These are phyloP conservation scores for Verticillium klebahnii DNA, from an alignment of 2,329 filamentous ascomycete species.

Conservation along the genomic window DNA sequence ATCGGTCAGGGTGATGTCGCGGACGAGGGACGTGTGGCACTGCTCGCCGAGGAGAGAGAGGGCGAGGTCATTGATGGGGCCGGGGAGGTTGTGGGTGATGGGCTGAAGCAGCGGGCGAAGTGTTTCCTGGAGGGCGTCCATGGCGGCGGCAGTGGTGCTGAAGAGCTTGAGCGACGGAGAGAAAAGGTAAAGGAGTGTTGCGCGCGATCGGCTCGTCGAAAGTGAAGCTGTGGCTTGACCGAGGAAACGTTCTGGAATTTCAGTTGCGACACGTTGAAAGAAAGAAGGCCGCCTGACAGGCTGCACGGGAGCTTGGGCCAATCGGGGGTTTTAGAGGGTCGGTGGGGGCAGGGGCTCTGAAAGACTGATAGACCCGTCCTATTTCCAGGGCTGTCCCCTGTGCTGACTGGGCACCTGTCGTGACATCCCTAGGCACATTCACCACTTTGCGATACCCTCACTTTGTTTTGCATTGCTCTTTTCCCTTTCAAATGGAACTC, in stretches of 20 bases:
- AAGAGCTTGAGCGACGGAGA: not conserved
- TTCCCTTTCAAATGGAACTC: no score
- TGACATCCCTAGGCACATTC: not conserved
- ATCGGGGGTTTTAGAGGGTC: not conserved
- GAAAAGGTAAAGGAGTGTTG: not conserved
- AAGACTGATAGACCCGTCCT: not conserved
- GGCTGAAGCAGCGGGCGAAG: slow-evolving; percentile 60
- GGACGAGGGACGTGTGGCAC: slow-evolving; percentile 83
- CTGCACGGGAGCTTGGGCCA: not conserved
- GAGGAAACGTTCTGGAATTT: not conserved
- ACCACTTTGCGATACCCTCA: no score
- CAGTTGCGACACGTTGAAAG: slow-evolving; percentile 1
- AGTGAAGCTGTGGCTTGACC: not conserved
- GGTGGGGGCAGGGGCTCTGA: not conserved
- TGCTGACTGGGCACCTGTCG: not conserved
- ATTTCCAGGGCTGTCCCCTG: not conserved
- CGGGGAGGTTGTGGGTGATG: slow-evolving; percentile 68
- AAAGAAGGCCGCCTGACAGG: not conserved
- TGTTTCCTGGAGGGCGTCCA: slow-evolving; percentile 64
- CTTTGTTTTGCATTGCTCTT: no score
- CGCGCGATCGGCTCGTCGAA: not conserved
- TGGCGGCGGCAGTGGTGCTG: slow-evolving; percentile 23
- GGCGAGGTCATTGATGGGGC: slow-evolving; percentile 69
- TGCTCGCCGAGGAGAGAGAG: slow-evolving; percentile 73
- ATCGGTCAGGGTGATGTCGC: slow-evolving; percentile 76